phyloP scores from a whole-genome alignment of 2,329 filamentous ascomycete species.

The Rhytidhysteron rufulum region DNA sequence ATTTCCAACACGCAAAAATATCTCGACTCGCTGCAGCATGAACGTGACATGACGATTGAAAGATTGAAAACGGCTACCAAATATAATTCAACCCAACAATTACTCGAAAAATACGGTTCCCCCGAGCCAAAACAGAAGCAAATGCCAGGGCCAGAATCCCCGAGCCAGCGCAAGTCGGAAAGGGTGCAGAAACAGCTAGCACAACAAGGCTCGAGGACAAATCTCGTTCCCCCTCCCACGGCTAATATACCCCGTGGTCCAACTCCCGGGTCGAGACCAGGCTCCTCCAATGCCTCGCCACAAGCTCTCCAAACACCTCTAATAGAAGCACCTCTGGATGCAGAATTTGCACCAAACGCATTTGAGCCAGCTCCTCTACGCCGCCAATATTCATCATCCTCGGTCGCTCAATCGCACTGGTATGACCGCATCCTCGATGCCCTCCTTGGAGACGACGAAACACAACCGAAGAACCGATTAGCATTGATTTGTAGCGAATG shows the following conservation, averaged over 20 bases:
- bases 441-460: conserved; percentile 92
- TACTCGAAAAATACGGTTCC: conserved; percentile 88
- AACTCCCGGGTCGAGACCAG: conserved; percentile 23
- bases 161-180: conserved; percentile 25
- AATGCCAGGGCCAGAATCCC: conserved; percentile 28
- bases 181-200: conserved; percentile 23
- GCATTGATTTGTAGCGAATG: conserved; percentile 81
- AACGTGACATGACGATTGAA: conserved; percentile 83
- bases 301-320: conserved; percentile 15
- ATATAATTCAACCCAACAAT: conserved; percentile 88
- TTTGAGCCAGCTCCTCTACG: conserved; percentile 38
- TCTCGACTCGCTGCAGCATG: conserved; percentile 70
- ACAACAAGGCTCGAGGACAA: conserved; percentile 43
- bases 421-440: conserved; percentile 93
- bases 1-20: conserved; percentile 65
- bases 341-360: conserved; percentile 73
- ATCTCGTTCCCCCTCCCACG: conserved; percentile 58
- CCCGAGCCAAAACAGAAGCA: conserved; percentile 43
- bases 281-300: conserved; percentile 12
- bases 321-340: conserved; percentile 15
- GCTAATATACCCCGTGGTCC: conserved; percentile 55
- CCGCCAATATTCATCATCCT: conserved; percentile 26
- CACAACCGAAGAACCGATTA: conserved; percentile 82
- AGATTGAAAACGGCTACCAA: conserved; percentile 93
- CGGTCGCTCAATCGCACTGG: conserved; percentile 62